Conservation (phyloP, 2,329 filamentous ascomycete genomes). For the Hymenoscyphus linearis region DNA sequence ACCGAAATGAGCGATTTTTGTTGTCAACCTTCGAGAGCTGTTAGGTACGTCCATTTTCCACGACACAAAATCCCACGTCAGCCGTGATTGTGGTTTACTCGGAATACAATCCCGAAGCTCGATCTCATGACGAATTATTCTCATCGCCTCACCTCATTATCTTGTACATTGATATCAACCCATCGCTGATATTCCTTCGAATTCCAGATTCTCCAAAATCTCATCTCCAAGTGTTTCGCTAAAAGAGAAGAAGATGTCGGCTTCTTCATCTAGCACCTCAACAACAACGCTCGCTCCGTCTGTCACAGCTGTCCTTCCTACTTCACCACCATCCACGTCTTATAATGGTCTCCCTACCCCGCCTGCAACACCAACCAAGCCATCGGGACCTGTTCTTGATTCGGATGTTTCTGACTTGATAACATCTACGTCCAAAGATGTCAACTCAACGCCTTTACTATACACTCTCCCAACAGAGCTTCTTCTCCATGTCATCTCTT, state of each 20-base stretch:
- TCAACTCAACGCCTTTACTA: conserved; percentile 4
- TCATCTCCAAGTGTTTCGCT: neutral
- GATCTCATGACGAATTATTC: neutral
- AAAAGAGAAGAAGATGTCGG: neutral
- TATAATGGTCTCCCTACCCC: conserved; percentile 1
- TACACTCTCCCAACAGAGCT: conserved; percentile 33
- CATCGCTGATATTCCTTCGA: neutral
- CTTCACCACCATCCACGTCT: conserved; percentile 1
- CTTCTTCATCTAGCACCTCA: neutral
- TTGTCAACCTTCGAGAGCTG: neutral
- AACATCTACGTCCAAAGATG: neutral
- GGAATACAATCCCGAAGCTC: neutral
- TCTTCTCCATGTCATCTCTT: conserved; percentile 31
- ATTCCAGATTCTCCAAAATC: neutral
- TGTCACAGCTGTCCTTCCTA: neutral
- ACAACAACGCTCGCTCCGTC: neutral
- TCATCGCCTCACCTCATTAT: neutral
- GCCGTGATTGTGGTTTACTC: neutral
- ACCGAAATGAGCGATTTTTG: conserved; percentile 2
- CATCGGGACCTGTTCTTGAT: neutral
- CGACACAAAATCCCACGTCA: neutral
- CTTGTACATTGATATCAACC: neutral
- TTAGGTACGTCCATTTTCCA: neutral
- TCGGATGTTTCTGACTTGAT: neutral
- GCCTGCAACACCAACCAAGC: conserved; percentile 1